Evolutionary conservation across 1,139 yeast species (phyloP).

Genomic region (Scheffersomyces titani): DNA sequence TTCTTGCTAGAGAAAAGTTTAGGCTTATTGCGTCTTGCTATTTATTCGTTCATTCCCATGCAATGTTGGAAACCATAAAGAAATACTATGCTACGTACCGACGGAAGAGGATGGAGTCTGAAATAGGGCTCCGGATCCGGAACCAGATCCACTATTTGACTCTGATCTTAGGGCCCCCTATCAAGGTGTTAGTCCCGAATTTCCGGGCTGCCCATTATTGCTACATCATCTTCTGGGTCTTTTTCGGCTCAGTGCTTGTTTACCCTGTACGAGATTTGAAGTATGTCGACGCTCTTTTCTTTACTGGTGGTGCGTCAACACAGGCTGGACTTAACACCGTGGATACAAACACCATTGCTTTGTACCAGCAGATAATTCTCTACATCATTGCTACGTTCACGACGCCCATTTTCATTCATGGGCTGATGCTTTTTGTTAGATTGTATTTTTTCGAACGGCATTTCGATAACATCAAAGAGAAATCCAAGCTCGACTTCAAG

Average conservation of each 20-base stretch:
- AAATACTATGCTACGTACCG: slow-evolving; percentile 4
- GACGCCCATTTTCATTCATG: slow-evolving; percentile 89
- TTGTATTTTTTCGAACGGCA: slow-evolving; percentile 87
- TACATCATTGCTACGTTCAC: slow-evolving; percentile 64
- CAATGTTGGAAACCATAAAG: background rate
- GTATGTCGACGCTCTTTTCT: slow-evolving; percentile 80
- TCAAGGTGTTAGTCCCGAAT: slow-evolving; percentile 60
- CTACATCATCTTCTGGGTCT: slow-evolving; percentile 53
- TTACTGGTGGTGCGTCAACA: slow-evolving; percentile 75
- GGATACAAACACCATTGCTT: slow-evolving; percentile 56
- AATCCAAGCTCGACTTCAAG: slow-evolving; percentile 71
- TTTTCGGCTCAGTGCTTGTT: slow-evolving; percentile 70
- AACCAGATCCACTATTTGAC: slow-evolving; percentile 25
- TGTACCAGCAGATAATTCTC: slow-evolving; percentile 78
- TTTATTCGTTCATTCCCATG: background rate
- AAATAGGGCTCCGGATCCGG: slow-evolving; percentile 23
- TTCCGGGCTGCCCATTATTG: slow-evolving; percentile 80
- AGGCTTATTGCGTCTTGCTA: too few relatives aligned
- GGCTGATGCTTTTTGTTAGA: slow-evolving; percentile 75
- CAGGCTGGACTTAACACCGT: slow-evolving; percentile 92
- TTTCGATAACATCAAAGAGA: slow-evolving; percentile 77
- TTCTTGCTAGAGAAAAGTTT: too few relatives aligned
- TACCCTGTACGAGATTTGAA: slow-evolving; percentile 68
- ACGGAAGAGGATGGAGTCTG: slow-evolving; percentile 8
- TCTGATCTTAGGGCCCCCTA: slow-evolving; percentile 41